Conservation (phyloP, 1,284 basidiomycete species). For the Fomitopsis palustris region DNA sequence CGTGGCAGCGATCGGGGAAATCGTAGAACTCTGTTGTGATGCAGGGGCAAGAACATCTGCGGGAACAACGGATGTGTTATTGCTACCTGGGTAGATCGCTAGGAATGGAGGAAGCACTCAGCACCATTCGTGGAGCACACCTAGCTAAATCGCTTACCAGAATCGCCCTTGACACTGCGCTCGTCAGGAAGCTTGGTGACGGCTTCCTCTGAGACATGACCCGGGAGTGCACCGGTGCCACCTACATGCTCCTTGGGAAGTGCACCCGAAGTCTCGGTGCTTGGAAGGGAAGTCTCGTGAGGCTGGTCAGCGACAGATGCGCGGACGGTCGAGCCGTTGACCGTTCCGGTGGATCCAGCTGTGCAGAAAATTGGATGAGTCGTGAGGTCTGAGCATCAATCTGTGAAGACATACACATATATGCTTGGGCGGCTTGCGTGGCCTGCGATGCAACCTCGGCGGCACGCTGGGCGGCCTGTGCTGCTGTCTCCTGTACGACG, state of each 20-base stretch:
- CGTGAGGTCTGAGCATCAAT: neutral
- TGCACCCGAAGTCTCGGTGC: constrained; percentile 18
- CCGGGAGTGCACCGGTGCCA: constrained; percentile 32
- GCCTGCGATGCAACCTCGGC: constrained; percentile 16
- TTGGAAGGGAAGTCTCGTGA: constrained; percentile 20
- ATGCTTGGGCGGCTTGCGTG: constrained; percentile 15
- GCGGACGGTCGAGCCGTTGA: constrained; percentile 12
- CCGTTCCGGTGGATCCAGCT: constrained; percentile 6
- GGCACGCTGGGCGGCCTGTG: neutral
- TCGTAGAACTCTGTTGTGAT: neutral
- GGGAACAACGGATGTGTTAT: neutral
- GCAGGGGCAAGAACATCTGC: constrained; percentile 1
- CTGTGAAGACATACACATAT: constrained; percentile 23
- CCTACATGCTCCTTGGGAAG: constrained; percentile 21
- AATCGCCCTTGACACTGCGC: neutral
- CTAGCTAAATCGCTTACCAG: neutral
- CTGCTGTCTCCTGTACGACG: constrained; percentile 9
- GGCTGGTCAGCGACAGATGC: constrained; percentile 25
- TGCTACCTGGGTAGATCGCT: neutral
- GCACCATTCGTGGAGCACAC: no score
- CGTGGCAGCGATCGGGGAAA: neutral
- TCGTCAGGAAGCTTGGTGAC: constrained; percentile 32
- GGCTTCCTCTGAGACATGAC: constrained; percentile 23
- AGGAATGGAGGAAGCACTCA: neutral
- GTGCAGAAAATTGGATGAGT: neutral